Evolutionary conservation across 805 yeast species (phyloP).

Genomic region (Henningerozyma blattae): DNA sequence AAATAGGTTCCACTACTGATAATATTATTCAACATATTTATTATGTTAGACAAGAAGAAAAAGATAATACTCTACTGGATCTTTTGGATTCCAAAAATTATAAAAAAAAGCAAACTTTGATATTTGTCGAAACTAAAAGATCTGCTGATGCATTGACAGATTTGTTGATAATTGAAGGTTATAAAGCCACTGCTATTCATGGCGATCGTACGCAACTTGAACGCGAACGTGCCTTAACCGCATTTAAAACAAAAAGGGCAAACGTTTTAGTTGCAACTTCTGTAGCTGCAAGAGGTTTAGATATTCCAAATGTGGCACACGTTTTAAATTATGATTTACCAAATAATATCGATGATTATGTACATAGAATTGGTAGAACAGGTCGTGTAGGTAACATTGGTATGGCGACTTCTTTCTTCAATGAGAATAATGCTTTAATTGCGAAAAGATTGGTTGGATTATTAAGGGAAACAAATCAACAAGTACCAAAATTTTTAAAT

Average conservation of each 20-base stretch:
- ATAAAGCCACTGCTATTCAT: conserved; percentile 96
- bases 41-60: conserved; percentile 86
- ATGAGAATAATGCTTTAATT: conserved; percentile 82
- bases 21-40: conserved; percentile 89
- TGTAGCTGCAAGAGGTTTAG: conserved; percentile 99
- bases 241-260: conserved; percentile 81
- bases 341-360: conserved; percentile 92
- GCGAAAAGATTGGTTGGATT: conserved; percentile 78
- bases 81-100: conserved; percentile 67
- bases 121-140: conserved; percentile 95
- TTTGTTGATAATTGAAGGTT: conserved; percentile 71
- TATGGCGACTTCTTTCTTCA: conserved; percentile 93
- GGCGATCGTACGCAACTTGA: conserved; percentile 97
- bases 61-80: conserved; percentile 78
- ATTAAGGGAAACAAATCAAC: conserved; percentile 91
- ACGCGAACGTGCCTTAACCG: conserved; percentile 91
- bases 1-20: conserved; percentile 97
- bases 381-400: conserved; percentile 99
- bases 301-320: conserved; percentile 95
- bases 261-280: conserved; percentile 97
- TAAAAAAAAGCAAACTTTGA: conserved; percentile 77
- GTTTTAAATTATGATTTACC: conserved; percentile 96
- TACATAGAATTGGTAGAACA: conserved; percentile 98
- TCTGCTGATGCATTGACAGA: conserved; percentile 94
- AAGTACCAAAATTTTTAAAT: conserved; percentile 78